Conservation (phyloP, 78 protist species). For the Dictyostelium intermedium region DNA sequence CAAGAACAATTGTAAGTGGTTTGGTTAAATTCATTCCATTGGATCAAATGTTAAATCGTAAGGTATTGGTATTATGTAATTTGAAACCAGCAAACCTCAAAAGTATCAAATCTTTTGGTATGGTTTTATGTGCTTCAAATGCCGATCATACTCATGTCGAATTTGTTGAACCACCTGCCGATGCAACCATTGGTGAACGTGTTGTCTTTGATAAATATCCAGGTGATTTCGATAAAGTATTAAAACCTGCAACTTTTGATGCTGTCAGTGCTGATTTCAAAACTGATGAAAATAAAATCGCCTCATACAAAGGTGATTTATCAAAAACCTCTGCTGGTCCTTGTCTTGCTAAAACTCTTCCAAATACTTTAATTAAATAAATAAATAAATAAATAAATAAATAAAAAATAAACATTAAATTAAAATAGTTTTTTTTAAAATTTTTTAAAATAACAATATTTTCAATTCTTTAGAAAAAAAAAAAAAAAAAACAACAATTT, state of each 20-base stretch:
- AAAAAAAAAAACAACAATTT: too few species aligned
- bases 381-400: too few species aligned
- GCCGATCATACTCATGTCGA: slow-evolving; percentile 62
- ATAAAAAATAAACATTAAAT: neutral
- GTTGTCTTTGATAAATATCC: slow-evolving; percentile 55
- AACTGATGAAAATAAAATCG: slow-evolving; percentile 55
- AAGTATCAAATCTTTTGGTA: slow-evolving; percentile 86
- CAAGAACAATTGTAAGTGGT: slow-evolving; percentile 88
- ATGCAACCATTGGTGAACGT: slow-evolving; percentile 78
- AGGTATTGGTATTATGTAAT: slow-evolving; percentile 90
- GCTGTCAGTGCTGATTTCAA: slow-evolving; percentile 16
- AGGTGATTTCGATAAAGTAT: slow-evolving; percentile 80
- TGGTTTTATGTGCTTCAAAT: slow-evolving; percentile 88
- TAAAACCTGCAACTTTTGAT: slow-evolving; percentile 64
- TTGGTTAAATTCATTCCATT: slow-evolving; percentile 80
- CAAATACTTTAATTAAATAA: slow-evolving; percentile 59
- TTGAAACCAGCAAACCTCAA: slow-evolving; percentile 81
- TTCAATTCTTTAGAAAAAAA: too few species aligned
- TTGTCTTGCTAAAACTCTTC: slow-evolving; percentile 46
- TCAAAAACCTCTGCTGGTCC: slow-evolving; percentile 72
- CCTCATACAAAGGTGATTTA: slow-evolving; percentile 77
- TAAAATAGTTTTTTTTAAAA: too few species aligned
- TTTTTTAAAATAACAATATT: too few species aligned
- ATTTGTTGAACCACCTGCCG: slow-evolving; percentile 75
- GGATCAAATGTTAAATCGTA: slow-evolving; percentile 66